Percentiles rank a stretch among this genome's conserved stretches.
These are phyloP conservation scores for Wallacemonas sp. DNA, from an alignment of 208 protist species.

Conservation along the genomic window DNA sequence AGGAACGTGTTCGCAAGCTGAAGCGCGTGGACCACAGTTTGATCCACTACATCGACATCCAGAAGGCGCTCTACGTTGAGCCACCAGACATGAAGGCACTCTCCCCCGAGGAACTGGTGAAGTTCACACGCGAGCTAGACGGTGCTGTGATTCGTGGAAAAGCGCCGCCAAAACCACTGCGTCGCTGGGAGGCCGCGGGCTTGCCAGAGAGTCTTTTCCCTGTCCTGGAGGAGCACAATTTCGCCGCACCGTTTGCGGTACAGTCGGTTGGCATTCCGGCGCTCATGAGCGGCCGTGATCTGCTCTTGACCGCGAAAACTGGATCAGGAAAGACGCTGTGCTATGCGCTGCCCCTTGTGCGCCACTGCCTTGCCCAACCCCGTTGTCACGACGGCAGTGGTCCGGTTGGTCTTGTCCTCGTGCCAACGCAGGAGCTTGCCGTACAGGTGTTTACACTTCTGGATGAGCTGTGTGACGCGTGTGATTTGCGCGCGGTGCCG, in stretches of 20 bases:
- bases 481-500: constrained; percentile 51
- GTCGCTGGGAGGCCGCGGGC: constrained; percentile 77
- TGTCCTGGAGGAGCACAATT: constrained; percentile 50
- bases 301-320: constrained; percentile 92
- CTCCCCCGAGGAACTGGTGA: constrained; percentile 51
- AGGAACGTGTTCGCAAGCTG: constrained; percentile 71
- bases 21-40: constrained; percentile 71
- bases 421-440: constrained; percentile 94
- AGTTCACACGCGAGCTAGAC: constrained; percentile 71
- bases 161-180: constrained; percentile 43
- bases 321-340: constrained; percentile 94
- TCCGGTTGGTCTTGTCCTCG: constrained; percentile 89
- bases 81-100: constrained; percentile 71
- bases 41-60: constrained; percentile 54
- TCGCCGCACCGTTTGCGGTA: constrained; percentile 80
- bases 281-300: constrained; percentile 87
- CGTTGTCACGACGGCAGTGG: constrained; percentile 75
- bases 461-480: constrained; percentile 63
- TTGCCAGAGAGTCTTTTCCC: constrained; percentile 74
- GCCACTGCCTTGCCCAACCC: constrained; percentile 88
- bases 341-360: constrained; percentile 91
- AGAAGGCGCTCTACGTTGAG: constrained; percentile 86
- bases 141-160: constrained; percentile 66
- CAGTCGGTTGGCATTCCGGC: constrained; percentile 79
- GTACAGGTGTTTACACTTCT: constrained; percentile 83